Percentiles rank a stretch among this genome's conserved stretches.
These are phyloP conservation scores for Caryopteris hybrid DNA, from an alignment of 305 asterid genomes.

Conservation along the genomic window DNA sequence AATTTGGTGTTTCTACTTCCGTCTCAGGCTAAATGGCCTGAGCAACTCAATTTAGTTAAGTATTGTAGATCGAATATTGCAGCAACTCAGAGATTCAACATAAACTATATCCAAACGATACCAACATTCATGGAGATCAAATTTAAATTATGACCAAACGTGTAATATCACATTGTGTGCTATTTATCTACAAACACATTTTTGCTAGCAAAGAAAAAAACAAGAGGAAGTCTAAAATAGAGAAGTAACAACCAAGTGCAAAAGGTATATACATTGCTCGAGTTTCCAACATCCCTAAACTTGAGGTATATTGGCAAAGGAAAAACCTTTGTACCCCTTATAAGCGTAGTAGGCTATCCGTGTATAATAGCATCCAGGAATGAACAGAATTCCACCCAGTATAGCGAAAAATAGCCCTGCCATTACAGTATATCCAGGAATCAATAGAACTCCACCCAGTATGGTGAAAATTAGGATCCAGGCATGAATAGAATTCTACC, in stretches of 20 bases:
- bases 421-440: slow-evolving; percentile 7
- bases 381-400: slow-evolving; percentile 76
- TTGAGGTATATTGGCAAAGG: slow-evolving; percentile 78
- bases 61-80: too few relatives aligned
- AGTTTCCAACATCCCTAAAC: slow-evolving; percentile 36
- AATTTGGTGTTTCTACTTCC: too few relatives aligned
- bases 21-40: too few relatives aligned
- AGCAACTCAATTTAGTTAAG: too few relatives aligned
- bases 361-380: slow-evolving; percentile 86
- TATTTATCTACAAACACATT: slow-evolving; percentile 16
- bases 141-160: slow-evolving; percentile 3
- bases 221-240: neutral
- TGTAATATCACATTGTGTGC: neutral
- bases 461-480: too few relatives aligned
- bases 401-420: slow-evolving; percentile 78
- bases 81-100: neutral
- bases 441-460: too few relatives aligned
- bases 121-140: neutral
- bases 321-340: slow-evolving; percentile 91
- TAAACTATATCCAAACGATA: neutral
- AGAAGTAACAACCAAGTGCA: neutral
- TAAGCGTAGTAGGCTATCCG: slow-evolving; percentile 90
- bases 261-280: slow-evolving; percentile 5
- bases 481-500: too few relatives aligned
- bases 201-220: neutral